Conservation (phyloP, 768 basidiomycete species). For the Scleroderma citrinum region DNA sequence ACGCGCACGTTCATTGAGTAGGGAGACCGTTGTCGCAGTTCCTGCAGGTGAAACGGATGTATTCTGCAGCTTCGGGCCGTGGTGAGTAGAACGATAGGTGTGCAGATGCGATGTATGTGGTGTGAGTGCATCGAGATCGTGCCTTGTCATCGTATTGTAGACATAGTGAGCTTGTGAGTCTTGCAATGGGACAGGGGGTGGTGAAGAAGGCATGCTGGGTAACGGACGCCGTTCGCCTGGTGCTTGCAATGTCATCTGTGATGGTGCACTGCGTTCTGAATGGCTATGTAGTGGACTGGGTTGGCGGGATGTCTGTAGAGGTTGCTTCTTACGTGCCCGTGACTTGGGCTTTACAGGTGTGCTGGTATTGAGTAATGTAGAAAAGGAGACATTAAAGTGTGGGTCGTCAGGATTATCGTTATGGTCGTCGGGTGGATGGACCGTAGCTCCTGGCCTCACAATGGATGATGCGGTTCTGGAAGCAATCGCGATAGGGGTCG, state of each 20-base stretch:
- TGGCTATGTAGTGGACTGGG: not conserved
- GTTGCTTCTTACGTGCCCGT: not conserved
- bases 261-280: not conserved
- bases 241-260: not conserved
- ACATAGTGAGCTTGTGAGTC: no score
- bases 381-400: constrained; percentile 21
- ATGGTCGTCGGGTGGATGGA: not conserved
- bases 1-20: constrained; percentile 53
- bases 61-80: not conserved
- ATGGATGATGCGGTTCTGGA: not conserved
- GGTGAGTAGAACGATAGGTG: not conserved
- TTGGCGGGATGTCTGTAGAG: not conserved
- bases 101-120: not conserved
- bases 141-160: no score
- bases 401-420: constrained; percentile 8
- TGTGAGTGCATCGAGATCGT: no score
- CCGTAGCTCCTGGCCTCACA: not conserved
- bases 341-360: constrained; percentile 22
- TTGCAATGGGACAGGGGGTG: no score
- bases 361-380: constrained; percentile 19
- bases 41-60: constrained; percentile 29
- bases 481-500: not conserved
- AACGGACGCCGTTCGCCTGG: not conserved
- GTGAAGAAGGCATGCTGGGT: no score
- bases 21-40: constrained; percentile 40